phyloP scores from a whole-genome alignment of 2,329 filamentous ascomycete genomes.

The Clonostachys rosea region DNA sequence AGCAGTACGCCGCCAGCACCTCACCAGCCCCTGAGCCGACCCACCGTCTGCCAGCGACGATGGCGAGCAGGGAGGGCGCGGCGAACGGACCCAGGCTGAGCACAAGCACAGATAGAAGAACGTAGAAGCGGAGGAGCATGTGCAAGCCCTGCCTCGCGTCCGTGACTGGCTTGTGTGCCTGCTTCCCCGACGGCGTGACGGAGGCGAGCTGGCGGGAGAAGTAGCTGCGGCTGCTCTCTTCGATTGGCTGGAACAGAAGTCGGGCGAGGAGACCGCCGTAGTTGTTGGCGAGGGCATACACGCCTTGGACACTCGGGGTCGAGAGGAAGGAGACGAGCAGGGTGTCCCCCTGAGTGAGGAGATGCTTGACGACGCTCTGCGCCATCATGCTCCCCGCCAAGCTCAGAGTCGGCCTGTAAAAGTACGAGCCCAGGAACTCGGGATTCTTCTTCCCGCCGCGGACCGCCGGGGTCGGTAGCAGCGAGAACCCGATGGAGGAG shows the following conservation, averaged over 20 bases:
- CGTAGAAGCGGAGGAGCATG: constrained; percentile 67
- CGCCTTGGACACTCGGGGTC: constrained; percentile 75
- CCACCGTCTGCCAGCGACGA: constrained; percentile 79
- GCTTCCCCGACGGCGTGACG: constrained; percentile 9
- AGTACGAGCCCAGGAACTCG: constrained; percentile 52
- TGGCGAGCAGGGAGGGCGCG: constrained; percentile 65
- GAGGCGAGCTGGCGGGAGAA: constrained; percentile 71
- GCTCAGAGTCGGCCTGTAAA: constrained; percentile 66
- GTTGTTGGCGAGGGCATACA: constrained; percentile 90
- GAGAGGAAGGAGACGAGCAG: constrained; percentile 79
- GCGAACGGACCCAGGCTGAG: constrained; percentile 69
- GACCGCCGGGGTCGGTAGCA: constrained; percentile 47
- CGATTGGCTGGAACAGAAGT: constrained; percentile 88
- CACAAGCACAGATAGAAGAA: constrained; percentile 66
- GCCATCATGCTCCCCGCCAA: constrained; percentile 80
- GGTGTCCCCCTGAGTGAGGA: constrained; percentile 92
- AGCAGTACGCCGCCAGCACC: constrained; percentile 78
- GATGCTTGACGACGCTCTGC: constrained; percentile 85
- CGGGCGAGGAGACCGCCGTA: constrained; percentile 87
- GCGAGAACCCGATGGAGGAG: constrained; percentile 58
- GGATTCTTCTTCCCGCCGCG: constrained; percentile 1
- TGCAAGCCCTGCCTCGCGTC: constrained; percentile 49
- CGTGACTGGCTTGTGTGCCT: constrained; percentile 15
- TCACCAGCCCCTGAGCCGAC: constrained; percentile 64
- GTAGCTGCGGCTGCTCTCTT: constrained; percentile 86